Conservation (phyloP, 2,329 filamentous ascomycete genomes). For the Pseudohalonectria lignicola region DNA sequence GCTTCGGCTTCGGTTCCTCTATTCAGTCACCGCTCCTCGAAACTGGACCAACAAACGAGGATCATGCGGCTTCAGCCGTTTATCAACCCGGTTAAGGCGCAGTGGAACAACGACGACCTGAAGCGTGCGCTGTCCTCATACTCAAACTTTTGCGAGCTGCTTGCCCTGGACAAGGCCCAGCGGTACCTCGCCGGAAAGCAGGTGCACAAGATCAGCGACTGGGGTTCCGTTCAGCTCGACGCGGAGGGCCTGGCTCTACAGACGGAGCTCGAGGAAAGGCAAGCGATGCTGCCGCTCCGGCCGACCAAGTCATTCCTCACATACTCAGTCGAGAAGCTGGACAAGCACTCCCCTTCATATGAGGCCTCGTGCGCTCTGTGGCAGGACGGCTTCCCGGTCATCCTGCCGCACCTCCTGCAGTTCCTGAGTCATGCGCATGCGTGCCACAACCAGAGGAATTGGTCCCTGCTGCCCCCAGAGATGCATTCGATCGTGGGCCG, state of each 20-base stretch:
- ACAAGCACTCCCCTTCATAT: slow-evolving; percentile 61
- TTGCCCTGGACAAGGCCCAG: slow-evolving; percentile 72
- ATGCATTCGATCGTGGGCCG: slow-evolving; percentile 68
- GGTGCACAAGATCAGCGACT: slow-evolving; percentile 70
- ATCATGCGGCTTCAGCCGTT: slow-evolving; percentile 65
- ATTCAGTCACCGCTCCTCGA: slow-evolving; percentile 64
- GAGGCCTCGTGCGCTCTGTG: slow-evolving; percentile 72
- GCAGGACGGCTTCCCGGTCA: slow-evolving; percentile 68
- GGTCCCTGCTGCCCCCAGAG: slow-evolving; percentile 64
- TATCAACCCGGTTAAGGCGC: slow-evolving; percentile 66
- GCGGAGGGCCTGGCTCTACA: slow-evolving; percentile 71
- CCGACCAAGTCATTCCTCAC: slow-evolving; percentile 87
- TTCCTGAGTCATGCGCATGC: slow-evolving; percentile 85
- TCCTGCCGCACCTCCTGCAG: slow-evolving; percentile 78
- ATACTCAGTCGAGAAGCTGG: slow-evolving; percentile 82
- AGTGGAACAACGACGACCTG: slow-evolving; percentile 67
- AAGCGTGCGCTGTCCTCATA: slow-evolving; percentile 63
- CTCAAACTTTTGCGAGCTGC: slow-evolving; percentile 63
- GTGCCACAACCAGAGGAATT: slow-evolving; percentile 78
- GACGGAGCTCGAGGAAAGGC: slow-evolving; percentile 63
- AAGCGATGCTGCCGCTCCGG: slow-evolving; percentile 67
- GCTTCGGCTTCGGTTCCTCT: slow-evolving; percentile 6
- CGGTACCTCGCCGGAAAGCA: slow-evolving; percentile 60
- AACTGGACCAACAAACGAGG: slow-evolving; percentile 60
- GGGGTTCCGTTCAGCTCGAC: slow-evolving; percentile 69